phyloP scores from a whole-genome alignment of 1,284 basidiomycete genomes.

The Ustilago curta region DNA sequence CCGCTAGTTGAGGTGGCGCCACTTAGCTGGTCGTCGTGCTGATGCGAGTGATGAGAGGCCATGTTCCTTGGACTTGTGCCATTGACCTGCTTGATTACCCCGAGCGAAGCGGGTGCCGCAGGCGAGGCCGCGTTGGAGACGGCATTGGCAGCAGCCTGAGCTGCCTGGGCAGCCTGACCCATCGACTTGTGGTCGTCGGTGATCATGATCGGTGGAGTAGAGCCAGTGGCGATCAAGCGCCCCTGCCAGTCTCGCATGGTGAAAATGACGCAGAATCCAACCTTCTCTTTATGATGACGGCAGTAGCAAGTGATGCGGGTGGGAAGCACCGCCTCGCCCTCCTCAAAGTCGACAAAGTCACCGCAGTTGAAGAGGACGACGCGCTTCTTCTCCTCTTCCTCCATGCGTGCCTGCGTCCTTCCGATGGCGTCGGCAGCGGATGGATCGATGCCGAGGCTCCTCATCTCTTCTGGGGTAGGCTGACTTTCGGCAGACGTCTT shows the following conservation, averaged over 20 bases:
- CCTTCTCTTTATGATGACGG: slow-evolving; percentile 96
- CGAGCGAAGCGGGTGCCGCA: slow-evolving; percentile 28
- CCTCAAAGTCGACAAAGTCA: slow-evolving; percentile 87
- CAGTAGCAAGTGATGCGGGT: slow-evolving; percentile 98
- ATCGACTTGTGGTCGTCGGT: slow-evolving; percentile 92
- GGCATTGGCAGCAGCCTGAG: slow-evolving; percentile 31
- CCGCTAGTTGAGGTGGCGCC: slow-evolving; percentile 30
- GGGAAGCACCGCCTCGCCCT: slow-evolving; percentile 88
- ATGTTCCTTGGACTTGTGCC: slow-evolving; percentile 35
- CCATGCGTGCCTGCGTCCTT: slow-evolving; percentile 52
- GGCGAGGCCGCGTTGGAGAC: slow-evolving; percentile 33
- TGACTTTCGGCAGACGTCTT: slow-evolving; percentile 42
- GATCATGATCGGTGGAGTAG: slow-evolving; percentile 88
- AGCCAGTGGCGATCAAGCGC: slow-evolving; percentile 83
- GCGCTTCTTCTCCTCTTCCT: slow-evolving; percentile 67
- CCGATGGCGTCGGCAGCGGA: slow-evolving; percentile 53
- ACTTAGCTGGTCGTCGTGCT: slow-evolving; percentile 18
- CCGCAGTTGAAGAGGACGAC: slow-evolving; percentile 84
- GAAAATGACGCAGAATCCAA: slow-evolving; percentile 92
- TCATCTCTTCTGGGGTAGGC: slow-evolving; percentile 63
- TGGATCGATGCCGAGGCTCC: slow-evolving; percentile 60
- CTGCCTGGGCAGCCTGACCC: slow-evolving; percentile 71
- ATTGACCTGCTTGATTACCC: slow-evolving; percentile 42
- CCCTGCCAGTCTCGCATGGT: slow-evolving; percentile 85
- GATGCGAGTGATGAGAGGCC: slow-evolving; percentile 9